Base-by-base conservation (phyloP, 345 rosid genomes). In the Acer saccharum region DNA sequence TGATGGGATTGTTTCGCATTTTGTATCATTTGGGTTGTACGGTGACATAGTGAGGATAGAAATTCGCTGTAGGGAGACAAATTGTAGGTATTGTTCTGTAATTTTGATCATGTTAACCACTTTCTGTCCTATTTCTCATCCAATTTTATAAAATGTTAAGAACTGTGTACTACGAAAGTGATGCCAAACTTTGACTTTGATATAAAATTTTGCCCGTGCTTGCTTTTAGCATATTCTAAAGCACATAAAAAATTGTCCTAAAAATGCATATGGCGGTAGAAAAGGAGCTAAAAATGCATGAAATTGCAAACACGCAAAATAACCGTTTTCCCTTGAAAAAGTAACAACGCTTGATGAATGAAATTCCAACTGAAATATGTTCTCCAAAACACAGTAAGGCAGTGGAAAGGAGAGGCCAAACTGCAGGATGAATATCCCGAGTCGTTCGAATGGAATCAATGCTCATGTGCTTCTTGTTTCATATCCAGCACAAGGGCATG, bases 401-500 rank as follows among this genome's bases (percentile, higher is more conserved):
- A 2, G 35, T 29, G 35, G 35, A 29, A 29, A 29, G 43, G 62
- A 1, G 46, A 55, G 25, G 39, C 65, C 18, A 8, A 71, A 32
- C 55, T 7, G 18, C 14, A 16, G 13, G n/a, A 55, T 71, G 74
- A 46, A 70, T 52, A 3, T 13, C 18, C 14, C 16, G 6, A 14
- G 55, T 14, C 2, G 16, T 23, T 52, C 21, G 21, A 17, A 70
- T n/a, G 11, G 44, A 57, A 39, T 4, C 14, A 35, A 7, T 41
- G 72, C 75, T 18, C 84, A 84, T 72, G 78, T 76, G 8, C 74
- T 81, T 12, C 50, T 78, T 41, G 23, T 84, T 13, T 63, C 87
- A 2, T 70, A 44, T 13, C 84, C 84, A 10, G 25, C 52, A 7
- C 83, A 73, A 73, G 87, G 84, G 1, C 84, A 84, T 70, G 69